phyloP scores from a whole-genome alignment of 352 stramenopile species.

The Pythium periplocum region DNA sequence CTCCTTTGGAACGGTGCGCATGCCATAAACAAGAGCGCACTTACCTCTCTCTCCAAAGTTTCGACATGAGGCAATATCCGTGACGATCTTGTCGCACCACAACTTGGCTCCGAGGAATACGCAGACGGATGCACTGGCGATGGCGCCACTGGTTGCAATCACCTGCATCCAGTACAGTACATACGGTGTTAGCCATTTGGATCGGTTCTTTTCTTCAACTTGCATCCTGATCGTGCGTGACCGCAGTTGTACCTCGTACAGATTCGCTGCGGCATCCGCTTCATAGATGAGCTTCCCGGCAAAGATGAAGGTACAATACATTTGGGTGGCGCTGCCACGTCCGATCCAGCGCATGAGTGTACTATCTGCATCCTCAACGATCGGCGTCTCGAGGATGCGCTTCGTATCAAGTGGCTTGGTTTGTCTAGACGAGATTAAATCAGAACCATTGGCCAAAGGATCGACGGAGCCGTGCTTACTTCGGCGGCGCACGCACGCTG shows the following conservation, averaged over 20 bases:
- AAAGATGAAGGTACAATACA: slow-evolving; percentile 69
- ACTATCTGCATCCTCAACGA: slow-evolving; percentile 48
- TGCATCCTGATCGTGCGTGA: background rate
- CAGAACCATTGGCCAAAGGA: background rate
- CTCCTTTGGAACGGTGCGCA: background rate
- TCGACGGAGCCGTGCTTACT: slow-evolving; percentile 1
- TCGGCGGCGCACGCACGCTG: slow-evolving; percentile 3
- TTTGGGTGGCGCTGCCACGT: slow-evolving; percentile 52
- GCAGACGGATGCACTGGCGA: slow-evolving; percentile 57
- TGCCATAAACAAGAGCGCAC: background rate
- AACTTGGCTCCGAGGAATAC: slow-evolving; percentile 72
- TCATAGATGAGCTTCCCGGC: slow-evolving; percentile 59
- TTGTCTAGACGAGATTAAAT: background rate
- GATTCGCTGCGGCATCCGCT: slow-evolving; percentile 40
- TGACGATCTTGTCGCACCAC: slow-evolving; percentile 64
- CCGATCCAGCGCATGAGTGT: slow-evolving; percentile 56
- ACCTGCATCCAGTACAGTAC: slow-evolving; percentile 21
- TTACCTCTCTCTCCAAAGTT: slow-evolving; percentile 48
- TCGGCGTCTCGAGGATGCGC: slow-evolving; percentile 43
- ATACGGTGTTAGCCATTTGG: too few species aligned
- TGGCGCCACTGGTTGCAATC: slow-evolving; percentile 38
- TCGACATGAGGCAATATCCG: slow-evolving; percentile 61
- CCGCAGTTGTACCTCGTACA: slow-evolving; percentile 30
- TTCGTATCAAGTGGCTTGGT: slow-evolving; percentile 18
- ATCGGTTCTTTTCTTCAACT: too few species aligned